These are phyloP conservation scores for Wallemia ichthyophaga DNA, from an alignment of 1,284 basidiomycete genomes.

Conservation along the genomic window DNA sequence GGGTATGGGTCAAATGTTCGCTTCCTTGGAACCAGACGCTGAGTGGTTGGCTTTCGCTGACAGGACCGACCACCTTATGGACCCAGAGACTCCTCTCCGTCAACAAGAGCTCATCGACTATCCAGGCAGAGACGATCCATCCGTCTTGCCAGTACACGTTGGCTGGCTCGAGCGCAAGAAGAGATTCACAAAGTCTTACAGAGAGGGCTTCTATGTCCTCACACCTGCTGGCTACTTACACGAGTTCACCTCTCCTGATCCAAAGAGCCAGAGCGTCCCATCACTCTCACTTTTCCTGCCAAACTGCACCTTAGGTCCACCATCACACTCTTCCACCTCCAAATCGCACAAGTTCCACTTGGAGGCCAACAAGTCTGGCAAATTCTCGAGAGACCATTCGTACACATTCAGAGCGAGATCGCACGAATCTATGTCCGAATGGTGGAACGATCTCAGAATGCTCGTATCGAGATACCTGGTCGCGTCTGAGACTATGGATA, in stretches of 20 bases:
- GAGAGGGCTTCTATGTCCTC: slow-evolving; percentile 69
- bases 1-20: slow-evolving; percentile 44
- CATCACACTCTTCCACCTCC: slow-evolving; percentile 33
- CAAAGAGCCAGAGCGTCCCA: slow-evolving; percentile 28
- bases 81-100: slow-evolving; percentile 71
- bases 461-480: slow-evolving; percentile 84
- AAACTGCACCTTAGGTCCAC: slow-evolving; percentile 79
- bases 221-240: slow-evolving; percentile 88
- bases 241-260: slow-evolving; percentile 60
- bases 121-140: slow-evolving; percentile 76
- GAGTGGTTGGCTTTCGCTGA: slow-evolving; percentile 95
- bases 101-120: slow-evolving; percentile 36
- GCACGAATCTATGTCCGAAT: slow-evolving; percentile 97
- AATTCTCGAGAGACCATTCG: slow-evolving; percentile 27
- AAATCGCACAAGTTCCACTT: slow-evolving; percentile 50
- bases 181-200: slow-evolving; percentile 70
- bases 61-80: slow-evolving; percentile 75
- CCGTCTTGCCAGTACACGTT: slow-evolving; percentile 58
- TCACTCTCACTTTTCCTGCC: slow-evolving; percentile 76
- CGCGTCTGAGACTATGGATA: slow-evolving; percentile 73
- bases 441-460: slow-evolving; percentile 98
- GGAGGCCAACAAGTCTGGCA: slow-evolving; percentile 20
- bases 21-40: slow-evolving; percentile 55
- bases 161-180: slow-evolving; percentile 90
- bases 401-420: slow-evolving; percentile 75